A percentile compares a stretch with the other conserved stretches of the same genome.
Evolutionary conservation across 306 rosid species (phyloP).

Genomic region (Pachyrhizus erosus): DNA sequence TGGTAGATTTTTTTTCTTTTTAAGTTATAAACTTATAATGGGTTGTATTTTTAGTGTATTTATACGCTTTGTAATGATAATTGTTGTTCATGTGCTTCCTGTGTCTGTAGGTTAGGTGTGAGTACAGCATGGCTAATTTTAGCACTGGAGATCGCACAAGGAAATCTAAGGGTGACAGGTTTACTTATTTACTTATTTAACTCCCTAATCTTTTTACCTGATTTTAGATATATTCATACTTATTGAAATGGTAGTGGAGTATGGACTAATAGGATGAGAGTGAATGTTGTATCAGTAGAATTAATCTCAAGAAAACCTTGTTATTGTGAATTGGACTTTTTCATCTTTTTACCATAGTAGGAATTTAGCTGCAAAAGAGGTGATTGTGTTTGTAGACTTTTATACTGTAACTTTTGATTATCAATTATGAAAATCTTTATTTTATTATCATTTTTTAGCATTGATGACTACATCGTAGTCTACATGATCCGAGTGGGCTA

Average conservation of each 20-base stretch:
- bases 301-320: neutral
- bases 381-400: neutral
- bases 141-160: slow-evolving; percentile 95
- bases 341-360: neutral
- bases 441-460: neutral
- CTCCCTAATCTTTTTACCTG: neutral
- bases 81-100: slow-evolving; percentile 1
- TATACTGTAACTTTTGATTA: neutral
- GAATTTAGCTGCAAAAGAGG: neutral
- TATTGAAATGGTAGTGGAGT: slow-evolving; percentile 7
- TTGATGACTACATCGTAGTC: neutral
- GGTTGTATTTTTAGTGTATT: neutral
- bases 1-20: slow-evolving; percentile 54
- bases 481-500: too few species aligned
- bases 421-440: neutral
- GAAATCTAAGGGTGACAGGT: slow-evolving; percentile 95
- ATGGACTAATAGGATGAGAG: neutral
- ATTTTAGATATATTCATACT: neutral
- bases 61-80: slow-evolving; percentile 3
- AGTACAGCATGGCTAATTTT: slow-evolving; percentile 93
- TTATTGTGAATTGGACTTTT: neutral
- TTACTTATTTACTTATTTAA: slow-evolving; percentile 21
- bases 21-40: neutral
- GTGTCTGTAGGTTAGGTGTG: slow-evolving; percentile 74
- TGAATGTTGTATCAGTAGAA: neutral